Base-by-base conservation (phyloP, 1,139 yeast species). In the Debaryomycetaceae sp. region DNA sequence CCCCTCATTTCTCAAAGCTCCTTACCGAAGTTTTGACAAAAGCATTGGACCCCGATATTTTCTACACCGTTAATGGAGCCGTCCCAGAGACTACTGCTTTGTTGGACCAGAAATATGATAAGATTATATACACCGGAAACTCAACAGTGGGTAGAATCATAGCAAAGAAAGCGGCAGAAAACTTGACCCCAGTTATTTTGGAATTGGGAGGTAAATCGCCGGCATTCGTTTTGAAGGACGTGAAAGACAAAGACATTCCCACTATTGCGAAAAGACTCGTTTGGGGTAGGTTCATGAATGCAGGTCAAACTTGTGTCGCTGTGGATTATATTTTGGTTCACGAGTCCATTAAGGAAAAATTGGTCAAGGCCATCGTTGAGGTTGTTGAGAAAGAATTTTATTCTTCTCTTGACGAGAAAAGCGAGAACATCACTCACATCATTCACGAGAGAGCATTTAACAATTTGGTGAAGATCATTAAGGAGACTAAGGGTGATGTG, bases 141-240 rank as follows among this genome's bases (percentile, higher is more conserved):
- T 78, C 81, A 22, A 58, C 61, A 13, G 96, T 90, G 23, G 98
- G 97, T 39, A 80, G 78, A 37, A 80, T 88, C 47, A 80, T 91
- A 40, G 87, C 95, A 29, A 71, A 75, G 49, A 87, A 87, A 42
- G 97, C 97, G 0, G 96, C 95, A 6, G 83, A 87, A 64, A 77
- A 80, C 35, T 72, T 91, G 56, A 88, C 96, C 1, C 98, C 98
- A 0, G 78, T 78, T 20, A 67, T 87, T 24, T 74, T 93, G 49
- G 98, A 91, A 66, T 74, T 93, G 41, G 98, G 98, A 42, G 97
- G 97, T n/a, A 90, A 90, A 62, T 84, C 93, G 4, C 97, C 97
- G 0, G 87, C 81, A 1, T 75, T 90, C 51, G 69, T 90, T 8
- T 78, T 90, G 43, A 71, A 76, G 39, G 72, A 77, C 41, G 69